Evolutionary conservation across 306 rosid species (phyloP).

Genomic region (Geum urbanum): DNA sequence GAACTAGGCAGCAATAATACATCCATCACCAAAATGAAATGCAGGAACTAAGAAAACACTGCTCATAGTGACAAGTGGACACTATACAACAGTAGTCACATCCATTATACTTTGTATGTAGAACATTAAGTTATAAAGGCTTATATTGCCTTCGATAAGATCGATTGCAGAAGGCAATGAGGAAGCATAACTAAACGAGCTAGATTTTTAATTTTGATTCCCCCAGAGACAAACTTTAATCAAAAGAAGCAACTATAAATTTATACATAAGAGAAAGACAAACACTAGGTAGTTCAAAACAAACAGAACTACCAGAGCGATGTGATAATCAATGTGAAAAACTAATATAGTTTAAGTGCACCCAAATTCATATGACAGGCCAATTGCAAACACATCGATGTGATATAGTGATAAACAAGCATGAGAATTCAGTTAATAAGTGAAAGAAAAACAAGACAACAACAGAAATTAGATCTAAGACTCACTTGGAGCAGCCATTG

Average conservation of each 20-base stretch:
- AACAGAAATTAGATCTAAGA: not conserved
- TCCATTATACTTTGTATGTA: not conserved
- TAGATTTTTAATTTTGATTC: not conserved
- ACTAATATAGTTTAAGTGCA: not conserved
- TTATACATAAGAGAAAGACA: not conserved
- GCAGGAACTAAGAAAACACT: not conserved
- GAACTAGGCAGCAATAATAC: not conserved
- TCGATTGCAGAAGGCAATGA: not conserved
- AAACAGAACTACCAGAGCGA: not conserved
- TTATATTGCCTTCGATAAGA: not conserved
- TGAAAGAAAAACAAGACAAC: not conserved
- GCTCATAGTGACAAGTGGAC: not conserved
- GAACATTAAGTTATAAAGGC: not conserved
- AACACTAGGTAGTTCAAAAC: not conserved
- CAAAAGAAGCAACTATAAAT: not conserved
- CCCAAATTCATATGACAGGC: too few relatives aligned
- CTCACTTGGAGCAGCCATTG: constrained; percentile 54
- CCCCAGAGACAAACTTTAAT: not conserved
- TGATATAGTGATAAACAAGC: not conserved
- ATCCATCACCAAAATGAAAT: not conserved
- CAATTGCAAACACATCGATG: not conserved
- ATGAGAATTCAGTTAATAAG: not conserved
- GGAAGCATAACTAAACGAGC: not conserved
- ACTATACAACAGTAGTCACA: not conserved
- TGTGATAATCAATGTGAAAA: not conserved